Evolutionary conservation across 495 filamentous ascomycete genomes (phyloP).

Genomic region (Penicillium fimorum): DNA sequence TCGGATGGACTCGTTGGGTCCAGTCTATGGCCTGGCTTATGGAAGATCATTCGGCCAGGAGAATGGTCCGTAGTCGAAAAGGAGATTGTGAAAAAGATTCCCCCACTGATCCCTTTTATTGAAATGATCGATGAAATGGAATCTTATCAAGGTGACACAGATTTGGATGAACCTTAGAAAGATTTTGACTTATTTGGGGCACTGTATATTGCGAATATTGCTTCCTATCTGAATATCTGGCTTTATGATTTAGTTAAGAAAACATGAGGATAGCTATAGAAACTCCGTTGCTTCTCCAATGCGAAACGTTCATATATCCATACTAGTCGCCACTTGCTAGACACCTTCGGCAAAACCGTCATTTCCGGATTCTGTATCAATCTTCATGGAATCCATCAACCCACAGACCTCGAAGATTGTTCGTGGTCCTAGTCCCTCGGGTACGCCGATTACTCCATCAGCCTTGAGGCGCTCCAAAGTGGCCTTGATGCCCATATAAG

Average conservation of each 20-base stretch:
- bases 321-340: constrained; percentile 6
- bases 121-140: background rate
- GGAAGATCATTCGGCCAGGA: background rate
- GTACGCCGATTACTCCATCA: constrained; percentile 49
- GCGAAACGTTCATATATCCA: background rate
- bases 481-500: constrained; percentile 51
- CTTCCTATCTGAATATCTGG: constrained; percentile 9
- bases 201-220: background rate
- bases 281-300: constrained; percentile 3
- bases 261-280: background rate
- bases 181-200: background rate
- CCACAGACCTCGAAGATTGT: constrained; percentile 59
- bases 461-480: constrained; percentile 46
- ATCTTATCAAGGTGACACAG: background rate
- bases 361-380: constrained; percentile 57
- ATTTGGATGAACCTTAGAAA: background rate
- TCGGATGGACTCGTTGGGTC: background rate
- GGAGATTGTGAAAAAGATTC: constrained; percentile 8
- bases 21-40: constrained; percentile 18
- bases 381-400: constrained; percentile 53
- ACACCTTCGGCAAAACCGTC: constrained; percentile 45
- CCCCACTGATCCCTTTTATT: background rate
- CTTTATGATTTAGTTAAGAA: background rate
- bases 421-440: constrained; percentile 45
- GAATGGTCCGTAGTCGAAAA: constrained; percentile 9